A percentile compares a stretch with the other conserved stretches of the same genome.
These are phyloP conservation scores for Xerocomellus amylosporus DNA, from an alignment of 768 basidiomycete species.

Conservation along the genomic window DNA sequence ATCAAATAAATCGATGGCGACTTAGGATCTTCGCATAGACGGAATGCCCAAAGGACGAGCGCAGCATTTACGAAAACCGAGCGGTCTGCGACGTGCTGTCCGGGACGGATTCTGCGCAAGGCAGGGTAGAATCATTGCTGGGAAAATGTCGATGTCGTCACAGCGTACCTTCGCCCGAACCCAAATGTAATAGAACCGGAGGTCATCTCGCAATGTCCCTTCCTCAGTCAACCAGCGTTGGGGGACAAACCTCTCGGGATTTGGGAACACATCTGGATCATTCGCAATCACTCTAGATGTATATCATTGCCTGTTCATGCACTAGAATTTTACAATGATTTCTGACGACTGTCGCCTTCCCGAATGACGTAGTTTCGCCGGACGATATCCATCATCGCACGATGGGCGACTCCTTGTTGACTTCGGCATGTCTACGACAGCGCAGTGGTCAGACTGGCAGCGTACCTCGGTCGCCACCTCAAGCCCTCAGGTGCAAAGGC, in stretches of 20 bases:
- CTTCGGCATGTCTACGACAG: background rate
- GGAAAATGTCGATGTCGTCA: no score
- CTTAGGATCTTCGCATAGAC: background rate
- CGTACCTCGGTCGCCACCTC: slow-evolving; percentile 11
- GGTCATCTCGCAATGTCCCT: slow-evolving; percentile 1
- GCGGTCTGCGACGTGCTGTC: slow-evolving; percentile 1
- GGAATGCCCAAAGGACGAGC: slow-evolving; percentile 7
- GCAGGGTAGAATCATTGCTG: background rate
- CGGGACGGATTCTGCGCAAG: slow-evolving; percentile 6
- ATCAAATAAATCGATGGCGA: slow-evolving; percentile 1
- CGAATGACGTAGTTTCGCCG: slow-evolving; percentile 9
- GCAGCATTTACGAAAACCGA: background rate
- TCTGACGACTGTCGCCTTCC: slow-evolving; percentile 2
- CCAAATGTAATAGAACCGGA: slow-evolving; percentile 7
- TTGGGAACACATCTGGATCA: no score
- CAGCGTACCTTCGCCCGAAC: slow-evolving; percentile 6
- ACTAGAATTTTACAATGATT: background rate
- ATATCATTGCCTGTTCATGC: background rate
- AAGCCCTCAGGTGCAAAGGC: slow-evolving; percentile 1
- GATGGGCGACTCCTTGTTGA: background rate
- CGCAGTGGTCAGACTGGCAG: background rate
- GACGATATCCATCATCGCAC: slow-evolving; percentile 2
- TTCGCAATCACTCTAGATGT: no score
- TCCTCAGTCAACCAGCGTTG: no score
- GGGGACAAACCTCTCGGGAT: no score